phyloP scores from a whole-genome alignment of 192 early-diverging fungal species.

The Thamnidium elegans region DNA sequence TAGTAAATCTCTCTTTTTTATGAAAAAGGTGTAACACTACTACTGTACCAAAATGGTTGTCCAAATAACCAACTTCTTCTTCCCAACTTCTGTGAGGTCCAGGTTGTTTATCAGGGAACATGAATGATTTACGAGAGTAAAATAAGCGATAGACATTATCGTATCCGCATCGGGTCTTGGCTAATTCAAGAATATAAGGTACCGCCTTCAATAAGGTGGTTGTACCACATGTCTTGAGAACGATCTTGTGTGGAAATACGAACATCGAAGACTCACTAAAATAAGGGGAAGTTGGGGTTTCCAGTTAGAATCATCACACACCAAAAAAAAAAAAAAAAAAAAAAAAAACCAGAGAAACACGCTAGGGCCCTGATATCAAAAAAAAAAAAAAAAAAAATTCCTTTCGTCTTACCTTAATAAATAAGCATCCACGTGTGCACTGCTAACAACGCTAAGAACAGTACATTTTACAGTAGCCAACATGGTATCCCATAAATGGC shows the following conservation, averaged over 20 bases:
- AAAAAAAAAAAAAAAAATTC: background rate
- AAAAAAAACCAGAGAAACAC: slow-evolving; percentile 4
- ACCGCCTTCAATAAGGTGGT: slow-evolving; percentile 90
- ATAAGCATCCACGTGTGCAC: slow-evolving; percentile 85
- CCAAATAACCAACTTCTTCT: slow-evolving; percentile 78
- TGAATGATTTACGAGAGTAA: slow-evolving; percentile 94
- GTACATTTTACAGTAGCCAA: slow-evolving; percentile 90
- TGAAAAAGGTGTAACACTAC: too few species aligned
- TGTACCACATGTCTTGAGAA: slow-evolving; percentile 98
- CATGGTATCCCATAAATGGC: slow-evolving; percentile 88
- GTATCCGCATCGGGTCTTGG: slow-evolving; percentile 57
- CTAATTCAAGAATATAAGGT: slow-evolving; percentile 84
- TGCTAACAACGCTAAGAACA: slow-evolving; percentile 79
- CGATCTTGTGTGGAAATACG: slow-evolving; percentile 92
- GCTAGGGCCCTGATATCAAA: background rate
- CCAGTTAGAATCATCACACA: background rate
- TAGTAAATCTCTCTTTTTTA: background rate
- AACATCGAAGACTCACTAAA: slow-evolving; percentile 94
- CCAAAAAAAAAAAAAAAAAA: background rate
- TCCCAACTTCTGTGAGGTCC: slow-evolving; percentile 90
- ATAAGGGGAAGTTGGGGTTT: background rate
- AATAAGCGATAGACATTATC: slow-evolving; percentile 79
- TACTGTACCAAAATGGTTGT: slow-evolving; percentile 56
- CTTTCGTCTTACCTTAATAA: slow-evolving; percentile 65
- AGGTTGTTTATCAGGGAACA: slow-evolving; percentile 91